Evolutionary conservation across 768 basidiomycete species (phyloP).

Genomic region (Flagelloscypha sp.): DNA sequence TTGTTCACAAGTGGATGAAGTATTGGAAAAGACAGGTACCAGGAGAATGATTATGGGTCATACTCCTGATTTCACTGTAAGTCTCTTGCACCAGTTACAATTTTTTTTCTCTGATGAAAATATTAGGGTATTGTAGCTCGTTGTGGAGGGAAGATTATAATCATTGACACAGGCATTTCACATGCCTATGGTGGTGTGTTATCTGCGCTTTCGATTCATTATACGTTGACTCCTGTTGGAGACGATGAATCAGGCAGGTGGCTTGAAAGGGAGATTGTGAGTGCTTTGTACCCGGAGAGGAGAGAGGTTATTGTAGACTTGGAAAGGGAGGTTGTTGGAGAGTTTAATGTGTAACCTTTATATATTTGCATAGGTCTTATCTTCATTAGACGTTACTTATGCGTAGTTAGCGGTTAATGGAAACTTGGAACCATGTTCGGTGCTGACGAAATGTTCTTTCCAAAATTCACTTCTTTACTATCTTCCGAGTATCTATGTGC

Average conservation of each 20-base stretch:
- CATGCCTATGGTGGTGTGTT: constrained; percentile 92
- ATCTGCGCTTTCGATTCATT: constrained; percentile 81
- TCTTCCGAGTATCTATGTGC: too few species aligned
- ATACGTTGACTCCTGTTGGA: constrained; percentile 61
- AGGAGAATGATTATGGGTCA: constrained; percentile 94
- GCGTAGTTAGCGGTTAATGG: too few species aligned
- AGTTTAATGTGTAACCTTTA: constrained; percentile 18
- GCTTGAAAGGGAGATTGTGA: constrained; percentile 58
- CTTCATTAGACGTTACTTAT: too few species aligned
- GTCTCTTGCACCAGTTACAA: constrained; percentile 10
- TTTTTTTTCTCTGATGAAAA: constrained; percentile 2
- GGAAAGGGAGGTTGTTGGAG: constrained; percentile 36
- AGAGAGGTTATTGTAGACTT: constrained; percentile 44
- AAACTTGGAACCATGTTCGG: too few species aligned
- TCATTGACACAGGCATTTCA: constrained; percentile 97
- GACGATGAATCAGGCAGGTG: constrained; percentile 30
- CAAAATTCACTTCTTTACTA: too few species aligned
- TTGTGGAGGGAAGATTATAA: constrained; percentile 87
- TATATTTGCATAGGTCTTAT: constrained; percentile 1
- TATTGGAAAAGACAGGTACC: constrained; percentile 70
- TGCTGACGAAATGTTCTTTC: too few species aligned
- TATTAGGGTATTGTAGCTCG: constrained; percentile 68
- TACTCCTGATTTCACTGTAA: constrained; percentile 78
- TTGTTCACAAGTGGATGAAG: constrained; percentile 64
- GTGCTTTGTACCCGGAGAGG: constrained; percentile 51